phyloP scores from a whole-genome alignment of 495 filamentous ascomycete species.

The Corynascus novoguineensis region DNA sequence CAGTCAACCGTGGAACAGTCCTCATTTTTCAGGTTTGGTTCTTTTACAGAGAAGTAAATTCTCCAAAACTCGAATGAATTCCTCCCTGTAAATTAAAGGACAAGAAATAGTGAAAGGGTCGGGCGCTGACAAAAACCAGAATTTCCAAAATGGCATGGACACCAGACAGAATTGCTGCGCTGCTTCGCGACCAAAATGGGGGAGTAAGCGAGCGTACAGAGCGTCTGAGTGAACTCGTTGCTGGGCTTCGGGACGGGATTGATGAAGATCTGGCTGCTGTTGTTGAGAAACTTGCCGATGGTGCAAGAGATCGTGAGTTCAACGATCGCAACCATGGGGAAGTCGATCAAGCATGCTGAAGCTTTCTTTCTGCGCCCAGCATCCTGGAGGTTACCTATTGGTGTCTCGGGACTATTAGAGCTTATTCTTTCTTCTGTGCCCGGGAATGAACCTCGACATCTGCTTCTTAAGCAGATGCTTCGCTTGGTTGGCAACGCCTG shows the following conservation, averaged over 20 bases:
- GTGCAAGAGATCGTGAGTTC: conserved; percentile 60
- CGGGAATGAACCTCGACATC: conserved; percentile 28
- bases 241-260: conserved; percentile 28
- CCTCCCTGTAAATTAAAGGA: too few species aligned
- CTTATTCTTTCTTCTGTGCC: conserved; percentile 58
- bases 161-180: background rate
- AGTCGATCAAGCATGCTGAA: background rate
- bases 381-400: conserved; percentile 57
- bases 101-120: background rate
- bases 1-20: too few species aligned
- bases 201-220: conserved; percentile 15
- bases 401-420: conserved; percentile 60
- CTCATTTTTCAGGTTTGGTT: too few species aligned
- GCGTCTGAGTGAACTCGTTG: conserved; percentile 26
- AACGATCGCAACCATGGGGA: too few species aligned
- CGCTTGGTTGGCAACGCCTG: conserved; percentile 75
- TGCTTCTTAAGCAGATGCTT: conserved; percentile 50
- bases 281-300: conserved; percentile 58
- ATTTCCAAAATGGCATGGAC: background rate
- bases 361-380: background rate
- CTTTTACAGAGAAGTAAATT: too few species aligned
- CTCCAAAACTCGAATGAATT: too few species aligned
- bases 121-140: background rate
- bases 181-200: background rate
- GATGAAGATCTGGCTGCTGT: conserved; percentile 40